Evolutionary conservation across 2,329 filamentous ascomycete species (phyloP).

Genomic region (Chaetomium olivaceum): DNA sequence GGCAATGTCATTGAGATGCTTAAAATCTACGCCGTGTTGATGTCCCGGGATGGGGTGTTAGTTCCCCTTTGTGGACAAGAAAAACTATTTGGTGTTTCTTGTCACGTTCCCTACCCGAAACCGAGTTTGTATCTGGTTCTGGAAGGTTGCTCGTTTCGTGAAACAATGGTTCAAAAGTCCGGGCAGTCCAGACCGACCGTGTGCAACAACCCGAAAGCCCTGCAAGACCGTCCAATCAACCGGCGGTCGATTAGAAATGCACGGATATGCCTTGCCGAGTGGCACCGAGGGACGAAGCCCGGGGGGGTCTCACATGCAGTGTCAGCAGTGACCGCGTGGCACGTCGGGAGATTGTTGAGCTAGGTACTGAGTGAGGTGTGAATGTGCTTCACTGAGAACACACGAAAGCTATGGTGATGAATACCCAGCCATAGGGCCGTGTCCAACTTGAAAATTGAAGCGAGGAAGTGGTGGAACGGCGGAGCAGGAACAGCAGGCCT

Average conservation of each 20-base stretch:
- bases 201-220: not conserved
- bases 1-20: not conserved
- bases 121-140: not conserved
- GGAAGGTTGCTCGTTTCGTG: not conserved
- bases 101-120: not conserved
- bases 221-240: slow-evolving; percentile 1
- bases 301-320: not conserved
- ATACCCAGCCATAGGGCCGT: not conserved
- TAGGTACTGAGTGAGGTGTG: not conserved
- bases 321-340: not conserved
- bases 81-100: too few relatives aligned
- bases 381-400: too few relatives aligned
- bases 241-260: not conserved
- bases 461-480: not conserved
- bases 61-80: not conserved
- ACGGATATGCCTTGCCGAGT: not conserved
- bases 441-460: not conserved
- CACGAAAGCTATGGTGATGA: too few relatives aligned
- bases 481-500: not conserved
- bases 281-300: not conserved
- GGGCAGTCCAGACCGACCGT: not conserved
- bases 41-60: not conserved
- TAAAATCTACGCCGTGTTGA: too few relatives aligned
- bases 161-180: not conserved
- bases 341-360: not conserved